Percentiles rank a stretch among this genome's conserved stretches.
Conservation (phyloP, 345 rosid genomes). For the Ceriops decandra region DNA sequence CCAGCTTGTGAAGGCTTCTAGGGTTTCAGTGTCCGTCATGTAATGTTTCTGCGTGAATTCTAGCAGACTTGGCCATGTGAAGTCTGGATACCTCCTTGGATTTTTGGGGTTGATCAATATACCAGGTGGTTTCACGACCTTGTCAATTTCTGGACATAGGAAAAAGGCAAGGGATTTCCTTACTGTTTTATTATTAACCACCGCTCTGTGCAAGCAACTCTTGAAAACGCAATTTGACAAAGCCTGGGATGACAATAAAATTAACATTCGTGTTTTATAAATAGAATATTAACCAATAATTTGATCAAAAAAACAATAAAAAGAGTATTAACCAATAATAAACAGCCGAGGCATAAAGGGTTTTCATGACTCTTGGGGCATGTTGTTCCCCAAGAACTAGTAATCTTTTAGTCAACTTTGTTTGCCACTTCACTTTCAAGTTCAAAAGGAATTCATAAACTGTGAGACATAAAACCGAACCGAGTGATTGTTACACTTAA, state of each 20-base stretch:
- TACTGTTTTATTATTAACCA: conserved; percentile 60
- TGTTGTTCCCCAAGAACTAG: no score
- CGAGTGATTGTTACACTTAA: no score
- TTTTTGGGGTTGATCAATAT: conserved; percentile 45
- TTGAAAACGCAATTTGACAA: conserved; percentile 83
- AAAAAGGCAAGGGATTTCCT: conserved; percentile 96
- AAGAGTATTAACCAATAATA: no score
- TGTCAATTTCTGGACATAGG: conserved; percentile 73
- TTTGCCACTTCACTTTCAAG: no score
- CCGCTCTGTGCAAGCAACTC: conserved; percentile 94
- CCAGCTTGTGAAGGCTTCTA: conserved; percentile 59
- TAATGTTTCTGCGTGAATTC: conserved; percentile 83
- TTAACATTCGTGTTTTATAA: not conserved
- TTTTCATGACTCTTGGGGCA: no score
- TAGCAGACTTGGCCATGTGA: conserved; percentile 67
- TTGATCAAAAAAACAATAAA: no score
- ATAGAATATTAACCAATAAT: no score
- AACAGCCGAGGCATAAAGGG: no score
- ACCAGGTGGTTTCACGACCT: conserved; percentile 70
- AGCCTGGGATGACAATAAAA: conserved; percentile 44
- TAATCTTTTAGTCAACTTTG: no score
- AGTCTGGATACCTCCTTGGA: conserved; percentile 75
- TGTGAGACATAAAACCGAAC: no score
- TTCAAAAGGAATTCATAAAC: no score
- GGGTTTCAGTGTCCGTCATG: conserved; percentile 84